Evolutionary conservation across 352 stramenopile species (phyloP).

Genomic region (Pythium plurisporium): DNA sequence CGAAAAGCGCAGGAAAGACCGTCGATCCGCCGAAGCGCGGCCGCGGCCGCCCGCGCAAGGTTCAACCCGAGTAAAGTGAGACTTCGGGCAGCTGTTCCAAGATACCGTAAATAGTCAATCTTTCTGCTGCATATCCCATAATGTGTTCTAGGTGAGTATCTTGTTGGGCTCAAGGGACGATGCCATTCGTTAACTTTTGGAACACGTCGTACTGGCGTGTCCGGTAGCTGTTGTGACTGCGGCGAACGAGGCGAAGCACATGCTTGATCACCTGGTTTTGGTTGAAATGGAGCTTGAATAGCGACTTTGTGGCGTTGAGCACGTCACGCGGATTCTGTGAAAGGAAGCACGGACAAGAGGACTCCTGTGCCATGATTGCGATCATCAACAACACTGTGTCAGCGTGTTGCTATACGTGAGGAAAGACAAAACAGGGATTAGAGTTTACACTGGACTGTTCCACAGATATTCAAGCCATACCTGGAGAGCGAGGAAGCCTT

Average conservation of each 20-base stretch:
- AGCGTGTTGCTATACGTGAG: constrained; percentile 68
- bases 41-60: constrained; percentile 18
- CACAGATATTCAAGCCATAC: constrained; percentile 23
- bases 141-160: background rate
- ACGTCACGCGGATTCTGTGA: constrained; percentile 73
- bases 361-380: constrained; percentile 95
- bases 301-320: constrained; percentile 65
- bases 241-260: constrained; percentile 84
- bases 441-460: background rate
- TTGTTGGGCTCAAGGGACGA: constrained; percentile 49
- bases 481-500: constrained; percentile 96
- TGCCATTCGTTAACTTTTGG: constrained; percentile 90
- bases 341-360: constrained; percentile 95
- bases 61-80: constrained; percentile 8
- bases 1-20: background rate
- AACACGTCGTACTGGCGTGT: constrained; percentile 90
- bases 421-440: constrained; percentile 13
- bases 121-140: constrained; percentile 8
- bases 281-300: constrained; percentile 78
- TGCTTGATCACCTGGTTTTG: constrained; percentile 88
- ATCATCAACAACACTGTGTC: constrained; percentile 96
- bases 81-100: too few relatives aligned
- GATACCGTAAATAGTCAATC: constrained; percentile 20
- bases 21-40: background rate
- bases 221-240: constrained; percentile 89